These are phyloP conservation scores for Penstemon davidsonii DNA, from an alignment of 257 asterid genomes.

Conservation along the genomic window DNA sequence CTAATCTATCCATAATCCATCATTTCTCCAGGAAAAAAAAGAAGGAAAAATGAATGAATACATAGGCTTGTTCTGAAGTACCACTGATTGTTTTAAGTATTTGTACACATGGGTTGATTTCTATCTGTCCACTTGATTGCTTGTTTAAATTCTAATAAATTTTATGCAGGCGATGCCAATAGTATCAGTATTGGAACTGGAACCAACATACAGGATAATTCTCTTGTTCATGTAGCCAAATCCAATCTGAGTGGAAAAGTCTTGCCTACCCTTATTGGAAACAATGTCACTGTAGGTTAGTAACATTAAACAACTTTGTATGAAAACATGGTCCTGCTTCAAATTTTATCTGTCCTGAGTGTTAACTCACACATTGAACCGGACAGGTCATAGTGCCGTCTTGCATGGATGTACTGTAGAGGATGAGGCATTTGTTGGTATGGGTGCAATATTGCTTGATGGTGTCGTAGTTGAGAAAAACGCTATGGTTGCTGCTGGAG, in stretches of 20 bases:
- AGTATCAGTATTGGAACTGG: constrained; percentile 79
- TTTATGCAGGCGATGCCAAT: constrained; percentile 77
- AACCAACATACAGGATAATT: constrained; percentile 92
- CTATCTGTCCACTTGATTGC: not conserved
- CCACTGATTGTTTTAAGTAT: constrained; percentile 13
- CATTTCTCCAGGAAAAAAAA: not conserved
- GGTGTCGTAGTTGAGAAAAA: constrained; percentile 91
- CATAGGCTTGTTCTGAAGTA: constrained; percentile 7
- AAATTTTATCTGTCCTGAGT: constrained; percentile 17
- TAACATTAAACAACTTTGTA: constrained; percentile 20
- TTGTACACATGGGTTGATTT: not conserved
- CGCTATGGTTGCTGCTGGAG: constrained; percentile 99
- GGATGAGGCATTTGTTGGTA: constrained; percentile 91
- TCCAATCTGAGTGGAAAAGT: constrained; percentile 89
- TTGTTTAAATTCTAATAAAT: constrained; percentile 3
- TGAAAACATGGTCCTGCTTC: constrained; percentile 10
- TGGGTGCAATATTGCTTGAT: constrained; percentile 95
- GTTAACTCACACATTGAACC: constrained; percentile 26
- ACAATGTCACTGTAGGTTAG: constrained; percentile 94
- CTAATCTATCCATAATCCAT: not conserved
- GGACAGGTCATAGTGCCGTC: constrained; percentile 85
- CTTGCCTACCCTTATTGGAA: constrained; percentile 73
- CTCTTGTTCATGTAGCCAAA: constrained; percentile 94
- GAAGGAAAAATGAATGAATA: not conserved
- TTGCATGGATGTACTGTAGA: constrained; percentile 94